Evolutionary conservation across 176 grass and related monocot genomes (phyloP).

Genomic region (Rhipidocladum racemiflorum): DNA sequence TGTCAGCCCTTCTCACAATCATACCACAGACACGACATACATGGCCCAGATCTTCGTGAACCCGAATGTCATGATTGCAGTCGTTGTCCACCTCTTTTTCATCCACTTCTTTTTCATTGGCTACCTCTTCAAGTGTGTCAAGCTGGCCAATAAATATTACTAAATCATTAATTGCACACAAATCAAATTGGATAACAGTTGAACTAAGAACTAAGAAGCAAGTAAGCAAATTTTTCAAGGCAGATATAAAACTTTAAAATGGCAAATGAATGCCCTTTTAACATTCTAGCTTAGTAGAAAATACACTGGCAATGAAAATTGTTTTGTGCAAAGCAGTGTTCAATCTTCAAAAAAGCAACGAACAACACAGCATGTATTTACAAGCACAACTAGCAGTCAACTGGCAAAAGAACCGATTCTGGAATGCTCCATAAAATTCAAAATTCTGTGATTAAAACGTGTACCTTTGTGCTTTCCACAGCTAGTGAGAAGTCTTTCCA

Average conservation of each 20-base stretch:
- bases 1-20: conserved; percentile 90
- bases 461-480: conserved; percentile 85
- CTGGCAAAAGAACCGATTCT: conserved; percentile 4
- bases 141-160: conserved; percentile 39
- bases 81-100: conserved; percentile 44
- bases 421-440: conserved; percentile 8
- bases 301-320: not conserved
- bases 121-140: conserved; percentile 42
- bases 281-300: not conserved
- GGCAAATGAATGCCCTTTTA: not conserved
- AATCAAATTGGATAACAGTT: conserved; percentile 6
- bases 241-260: not conserved
- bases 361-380: not conserved
- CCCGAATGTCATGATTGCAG: conserved; percentile 69
- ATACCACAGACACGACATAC: conserved; percentile 91
- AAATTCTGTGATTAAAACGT: conserved; percentile 16
- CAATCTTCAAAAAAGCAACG: conserved; percentile 9
- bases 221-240: conserved; percentile 6
- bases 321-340: conserved; percentile 14
- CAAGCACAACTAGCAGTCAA: conserved; percentile 19
- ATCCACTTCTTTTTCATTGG: conserved; percentile 45
- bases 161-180: conserved; percentile 19
- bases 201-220: conserved; percentile 29
- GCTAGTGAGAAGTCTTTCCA: conserved; percentile 91
- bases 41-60: conserved; percentile 88